phyloP scores from a whole-genome alignment of 2,329 filamentous ascomycete species.

The Hymenoscyphus occultus region DNA sequence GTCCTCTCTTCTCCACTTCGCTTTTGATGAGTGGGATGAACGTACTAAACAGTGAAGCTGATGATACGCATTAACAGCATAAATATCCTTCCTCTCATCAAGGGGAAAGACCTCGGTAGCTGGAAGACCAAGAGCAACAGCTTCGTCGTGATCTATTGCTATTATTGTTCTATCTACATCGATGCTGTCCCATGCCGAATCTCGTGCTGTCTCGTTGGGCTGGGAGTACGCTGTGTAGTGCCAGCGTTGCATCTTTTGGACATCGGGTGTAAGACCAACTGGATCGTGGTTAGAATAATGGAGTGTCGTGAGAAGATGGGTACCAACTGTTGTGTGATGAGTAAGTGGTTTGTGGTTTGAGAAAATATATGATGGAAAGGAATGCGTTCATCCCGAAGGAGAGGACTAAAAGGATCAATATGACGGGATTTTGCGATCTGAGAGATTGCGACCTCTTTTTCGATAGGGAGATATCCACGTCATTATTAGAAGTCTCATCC shows the following conservation, averaged over 20 bases:
- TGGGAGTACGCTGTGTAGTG: background rate
- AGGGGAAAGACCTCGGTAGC: conserved; percentile 2
- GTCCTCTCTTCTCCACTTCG: no score
- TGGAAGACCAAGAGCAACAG: conserved; percentile 5
- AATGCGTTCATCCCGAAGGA: background rate
- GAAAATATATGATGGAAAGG: background rate
- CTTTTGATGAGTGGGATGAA: background rate
- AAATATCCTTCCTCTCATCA: conserved; percentile 9
- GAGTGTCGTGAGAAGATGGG: no score
- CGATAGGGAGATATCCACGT: background rate
- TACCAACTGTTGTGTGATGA: conserved; percentile 2
- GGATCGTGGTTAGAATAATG: background rate
- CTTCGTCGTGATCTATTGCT: conserved; percentile 9
- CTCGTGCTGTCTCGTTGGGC: background rate
- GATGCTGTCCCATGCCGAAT: conserved; percentile 3
- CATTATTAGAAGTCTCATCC: background rate
- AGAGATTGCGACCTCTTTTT: background rate
- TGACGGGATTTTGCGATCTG: background rate
- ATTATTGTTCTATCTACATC: conserved; percentile 7
- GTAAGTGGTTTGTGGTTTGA: background rate
- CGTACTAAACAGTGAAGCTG: conserved; percentile 13
- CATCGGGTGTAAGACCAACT: background rate
- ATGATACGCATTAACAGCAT: conserved; percentile 13
- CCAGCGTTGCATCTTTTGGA: background rate
- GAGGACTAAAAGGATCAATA: background rate